Percentiles rank a stretch among this genome's conserved stretches.
Evolutionary conservation across 73 alveolate species (phyloP).

Genomic region (Symbiodinium pilosum): DNA sequence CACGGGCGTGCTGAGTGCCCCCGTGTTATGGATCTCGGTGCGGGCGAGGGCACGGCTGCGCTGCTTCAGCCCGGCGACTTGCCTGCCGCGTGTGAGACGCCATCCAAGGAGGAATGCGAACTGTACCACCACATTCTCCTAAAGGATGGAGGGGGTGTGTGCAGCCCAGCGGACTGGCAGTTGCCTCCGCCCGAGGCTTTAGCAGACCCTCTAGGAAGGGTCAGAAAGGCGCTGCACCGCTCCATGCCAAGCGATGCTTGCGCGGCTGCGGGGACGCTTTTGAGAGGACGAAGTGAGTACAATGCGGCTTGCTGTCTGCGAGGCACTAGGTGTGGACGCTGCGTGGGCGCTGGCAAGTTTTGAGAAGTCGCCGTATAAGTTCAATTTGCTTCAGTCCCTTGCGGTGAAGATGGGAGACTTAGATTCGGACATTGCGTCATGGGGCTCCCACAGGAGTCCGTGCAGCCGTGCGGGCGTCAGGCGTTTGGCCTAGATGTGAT

Average conservation of each 20-base stretch:
- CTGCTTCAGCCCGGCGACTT: too few relatives aligned
- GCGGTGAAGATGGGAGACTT: neutral
- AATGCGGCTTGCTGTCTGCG: neutral
- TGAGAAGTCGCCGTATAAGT: constrained; percentile 19
- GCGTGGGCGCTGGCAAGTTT: constrained; percentile 9
- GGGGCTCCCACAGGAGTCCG: constrained; percentile 61
- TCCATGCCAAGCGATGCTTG: neutral
- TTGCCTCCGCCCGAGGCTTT: neutral
- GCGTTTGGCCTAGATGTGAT: constrained; percentile 19
- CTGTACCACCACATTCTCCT: neutral
- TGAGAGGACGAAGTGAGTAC: neutral
- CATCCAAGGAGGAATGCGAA: too few relatives aligned
- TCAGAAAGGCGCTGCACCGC: neutral
- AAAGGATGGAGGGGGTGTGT: constrained; percentile 15
- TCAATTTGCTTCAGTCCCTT: neutral
- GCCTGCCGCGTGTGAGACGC: too few relatives aligned
- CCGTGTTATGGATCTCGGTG: neutral
- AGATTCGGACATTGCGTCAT: neutral
- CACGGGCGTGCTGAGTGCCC: neutral
- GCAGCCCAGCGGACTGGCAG: constrained; percentile 32
- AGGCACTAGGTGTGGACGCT: neutral
- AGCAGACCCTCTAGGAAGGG: neutral
- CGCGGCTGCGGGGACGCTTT: neutral
- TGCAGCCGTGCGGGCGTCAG: neutral
- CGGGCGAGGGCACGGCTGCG: neutral